These are phyloP conservation scores for Cystobasidiaceae sp. DNA, from an alignment of 1,284 basidiomycete species.

Conservation along the genomic window DNA sequence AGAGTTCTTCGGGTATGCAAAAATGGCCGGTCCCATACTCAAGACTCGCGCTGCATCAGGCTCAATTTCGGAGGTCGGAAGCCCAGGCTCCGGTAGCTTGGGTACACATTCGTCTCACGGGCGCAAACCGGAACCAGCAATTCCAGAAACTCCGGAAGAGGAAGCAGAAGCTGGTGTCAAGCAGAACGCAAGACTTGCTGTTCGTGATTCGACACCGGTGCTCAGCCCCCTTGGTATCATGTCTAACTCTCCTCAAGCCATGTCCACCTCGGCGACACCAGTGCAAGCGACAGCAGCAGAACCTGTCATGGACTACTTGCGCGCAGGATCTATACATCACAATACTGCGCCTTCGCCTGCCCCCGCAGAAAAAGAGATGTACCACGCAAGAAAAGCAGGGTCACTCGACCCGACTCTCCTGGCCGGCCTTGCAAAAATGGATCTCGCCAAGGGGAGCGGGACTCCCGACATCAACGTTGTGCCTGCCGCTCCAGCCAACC, in stretches of 20 bases:
- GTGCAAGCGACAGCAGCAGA: neutral
- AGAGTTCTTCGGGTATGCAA: conserved; percentile 77
- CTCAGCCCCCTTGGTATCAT: conserved; percentile 23
- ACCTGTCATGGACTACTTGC: conserved; percentile 12
- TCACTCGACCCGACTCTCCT: conserved; percentile 5
- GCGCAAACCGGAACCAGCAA: conserved; percentile 16
- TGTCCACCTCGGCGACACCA: conserved; percentile 9
- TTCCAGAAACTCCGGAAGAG: conserved; percentile 16
- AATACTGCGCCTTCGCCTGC: conserved; percentile 5
- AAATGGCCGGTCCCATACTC: conserved; percentile 48
- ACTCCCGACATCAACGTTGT: neutral
- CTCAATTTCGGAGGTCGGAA: too few relatives aligned
- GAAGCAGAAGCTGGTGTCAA: neutral
- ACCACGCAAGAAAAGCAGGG: neutral
- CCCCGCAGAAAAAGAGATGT: neutral
- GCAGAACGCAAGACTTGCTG: neutral
- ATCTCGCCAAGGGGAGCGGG: neutral
- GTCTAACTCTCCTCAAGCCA: conserved; percentile 24
- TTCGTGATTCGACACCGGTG: neutral
- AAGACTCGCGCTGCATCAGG: too few relatives aligned
- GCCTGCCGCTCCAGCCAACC: too few relatives aligned
- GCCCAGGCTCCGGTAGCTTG: too few relatives aligned
- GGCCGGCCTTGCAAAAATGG: conserved; percentile 6
- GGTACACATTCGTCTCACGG: too few relatives aligned
- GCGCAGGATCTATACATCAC: neutral